Conservation (phyloP, 345 rosid species). For the Lumnitzera littorea region DNA sequence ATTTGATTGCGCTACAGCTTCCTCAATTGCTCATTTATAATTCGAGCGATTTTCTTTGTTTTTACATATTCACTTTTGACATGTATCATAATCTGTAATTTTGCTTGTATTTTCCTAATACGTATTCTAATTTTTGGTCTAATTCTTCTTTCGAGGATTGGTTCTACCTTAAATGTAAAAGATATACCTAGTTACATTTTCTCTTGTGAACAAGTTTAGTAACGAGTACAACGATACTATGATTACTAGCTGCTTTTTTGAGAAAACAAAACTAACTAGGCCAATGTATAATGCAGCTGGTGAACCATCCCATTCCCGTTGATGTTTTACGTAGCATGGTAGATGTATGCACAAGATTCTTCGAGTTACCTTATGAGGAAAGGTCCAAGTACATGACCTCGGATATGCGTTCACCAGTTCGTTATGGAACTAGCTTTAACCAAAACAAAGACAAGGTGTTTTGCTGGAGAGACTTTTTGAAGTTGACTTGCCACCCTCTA, state of each 20-base stretch:
- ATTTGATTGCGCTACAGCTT: too few species aligned
- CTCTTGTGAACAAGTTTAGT: too few species aligned
- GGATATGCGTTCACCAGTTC: slow-evolving; percentile 58
- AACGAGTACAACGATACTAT: too few species aligned
- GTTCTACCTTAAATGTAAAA: too few species aligned
- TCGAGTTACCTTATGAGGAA: slow-evolving; percentile 64
- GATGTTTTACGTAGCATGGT: slow-evolving; percentile 51
- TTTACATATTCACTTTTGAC: not conserved
- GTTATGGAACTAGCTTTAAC: slow-evolving; percentile 90
- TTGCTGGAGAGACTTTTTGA: slow-evolving; percentile 91
- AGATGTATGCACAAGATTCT: slow-evolving; percentile 58
- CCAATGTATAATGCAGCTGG: slow-evolving; percentile 33
- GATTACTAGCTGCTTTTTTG: too few species aligned
- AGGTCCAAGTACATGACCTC: slow-evolving; percentile 73
- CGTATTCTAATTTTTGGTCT: not conserved
- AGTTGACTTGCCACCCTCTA: slow-evolving; percentile 57
- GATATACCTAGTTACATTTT: too few species aligned
- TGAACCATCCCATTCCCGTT: slow-evolving; percentile 61
- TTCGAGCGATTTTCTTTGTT: not conserved
- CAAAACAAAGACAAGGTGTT: slow-evolving; percentile 77
- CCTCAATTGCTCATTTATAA: not conserved
- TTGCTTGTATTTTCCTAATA: not conserved
- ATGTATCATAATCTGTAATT: not conserved
- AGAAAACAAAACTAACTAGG: too few species aligned
- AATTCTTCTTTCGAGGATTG: too few species aligned